These are phyloP conservation scores for Xylariomycetidae sp. DNA, from an alignment of 2,329 filamentous ascomycete species.

Conservation along the genomic window DNA sequence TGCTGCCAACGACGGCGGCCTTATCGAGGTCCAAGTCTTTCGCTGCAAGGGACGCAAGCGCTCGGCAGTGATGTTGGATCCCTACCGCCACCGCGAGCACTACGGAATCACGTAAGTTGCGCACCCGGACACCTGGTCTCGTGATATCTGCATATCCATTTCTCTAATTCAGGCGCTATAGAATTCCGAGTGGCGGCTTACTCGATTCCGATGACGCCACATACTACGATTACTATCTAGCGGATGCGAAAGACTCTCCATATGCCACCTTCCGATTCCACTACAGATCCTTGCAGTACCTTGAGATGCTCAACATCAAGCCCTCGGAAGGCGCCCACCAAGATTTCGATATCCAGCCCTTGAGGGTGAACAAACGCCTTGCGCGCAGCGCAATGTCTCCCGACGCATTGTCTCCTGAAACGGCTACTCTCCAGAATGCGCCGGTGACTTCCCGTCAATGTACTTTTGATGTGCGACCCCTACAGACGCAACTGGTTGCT, in stretches of 20 bases:
- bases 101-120: slow-evolving; percentile 49
- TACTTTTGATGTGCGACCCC: too few species aligned
- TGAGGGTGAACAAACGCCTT: too few species aligned
- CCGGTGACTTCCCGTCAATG: too few species aligned
- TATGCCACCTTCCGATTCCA: slow-evolving; percentile 51
- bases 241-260: slow-evolving; percentile 45
- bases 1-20: slow-evolving; percentile 46
- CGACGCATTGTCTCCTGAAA: too few species aligned
- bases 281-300: slow-evolving; percentile 46
- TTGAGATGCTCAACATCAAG: slow-evolving; percentile 44
- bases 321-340: too few species aligned
- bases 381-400: too few species aligned
- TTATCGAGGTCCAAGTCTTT: slow-evolving; percentile 49
- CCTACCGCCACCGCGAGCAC: slow-evolving; percentile 40
- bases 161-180: slow-evolving; percentile 19
- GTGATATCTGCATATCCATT: slow-evolving; percentile 5
- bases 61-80: slow-evolving; percentile 33
- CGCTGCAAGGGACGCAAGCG: slow-evolving; percentile 42
- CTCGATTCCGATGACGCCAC: slow-evolving; percentile 42
- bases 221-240: slow-evolving; percentile 47
- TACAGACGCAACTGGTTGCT: too few species aligned
- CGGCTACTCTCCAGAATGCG: too few species aligned
- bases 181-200: slow-evolving; percentile 47
- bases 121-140: background rate
- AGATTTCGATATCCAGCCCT: too few species aligned